phyloP scores from a whole-genome alignment of 2,329 filamentous ascomycete genomes.

The Aspergillus pseudoviridinutans region DNA sequence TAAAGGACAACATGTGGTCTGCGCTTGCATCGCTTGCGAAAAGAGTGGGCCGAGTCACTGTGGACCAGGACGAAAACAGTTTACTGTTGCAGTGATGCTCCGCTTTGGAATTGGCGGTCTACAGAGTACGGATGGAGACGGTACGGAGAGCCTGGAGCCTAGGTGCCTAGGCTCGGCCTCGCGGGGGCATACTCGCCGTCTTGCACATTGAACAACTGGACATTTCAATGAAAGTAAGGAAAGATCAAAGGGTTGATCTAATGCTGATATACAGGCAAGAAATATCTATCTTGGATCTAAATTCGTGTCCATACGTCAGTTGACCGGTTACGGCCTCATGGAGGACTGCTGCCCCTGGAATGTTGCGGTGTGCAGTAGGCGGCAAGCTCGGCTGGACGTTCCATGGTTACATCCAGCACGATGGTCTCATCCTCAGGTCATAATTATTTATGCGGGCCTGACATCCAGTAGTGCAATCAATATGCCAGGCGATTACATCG shows the following conservation, averaged over 20 bases:
- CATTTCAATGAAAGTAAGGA: too few species aligned
- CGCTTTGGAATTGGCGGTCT: neutral
- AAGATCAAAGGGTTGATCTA: too few species aligned
- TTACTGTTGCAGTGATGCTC: neutral
- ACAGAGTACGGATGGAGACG: neutral
- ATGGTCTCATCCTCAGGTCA: slow-evolving; percentile 9
- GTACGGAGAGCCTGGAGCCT: too few species aligned
- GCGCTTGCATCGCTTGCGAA: slow-evolving; percentile 1
- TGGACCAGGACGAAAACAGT: neutral
- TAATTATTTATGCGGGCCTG: neutral
- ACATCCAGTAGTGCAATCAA: too few species aligned
- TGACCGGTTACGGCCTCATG: too few species aligned
- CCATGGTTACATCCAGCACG: slow-evolving; percentile 11
- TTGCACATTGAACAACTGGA: too few species aligned
- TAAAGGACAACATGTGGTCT: slow-evolving; percentile 2
- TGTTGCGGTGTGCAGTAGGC: slow-evolving; percentile 10
- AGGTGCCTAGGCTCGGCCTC: too few species aligned
- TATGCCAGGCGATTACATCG: too few species aligned
- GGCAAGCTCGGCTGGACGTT: slow-evolving; percentile 18
- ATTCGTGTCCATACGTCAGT: neutral
- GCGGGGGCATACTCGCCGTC: too few species aligned
- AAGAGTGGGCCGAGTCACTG: neutral
- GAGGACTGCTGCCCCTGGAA: neutral
- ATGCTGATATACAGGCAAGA: too few species aligned
- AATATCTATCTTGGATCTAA: too few species aligned